Conservation (phyloP, 257 asterid species). For the Scutellaria barbata region DNA sequence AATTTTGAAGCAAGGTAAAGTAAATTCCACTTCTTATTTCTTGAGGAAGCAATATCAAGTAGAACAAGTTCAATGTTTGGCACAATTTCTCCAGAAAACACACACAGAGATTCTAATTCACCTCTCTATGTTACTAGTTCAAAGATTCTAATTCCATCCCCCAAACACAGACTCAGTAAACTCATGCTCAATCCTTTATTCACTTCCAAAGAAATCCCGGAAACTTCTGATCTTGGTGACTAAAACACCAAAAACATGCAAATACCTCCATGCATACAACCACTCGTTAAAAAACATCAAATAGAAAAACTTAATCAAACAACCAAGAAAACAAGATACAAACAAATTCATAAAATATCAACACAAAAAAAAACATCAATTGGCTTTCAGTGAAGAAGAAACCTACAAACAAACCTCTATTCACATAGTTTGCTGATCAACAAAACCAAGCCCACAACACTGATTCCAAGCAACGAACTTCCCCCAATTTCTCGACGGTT, state of each 20-base stretch:
- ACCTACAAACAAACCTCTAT: conserved; percentile 21
- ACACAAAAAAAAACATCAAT: background rate
- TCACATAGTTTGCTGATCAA: conserved; percentile 33
- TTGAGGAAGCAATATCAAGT: no score
- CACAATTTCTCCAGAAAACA: background rate
- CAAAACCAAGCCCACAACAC: conserved; percentile 32
- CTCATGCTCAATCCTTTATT: conserved; percentile 7
- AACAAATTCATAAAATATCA: background rate
- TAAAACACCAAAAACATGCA: conserved; percentile 21
- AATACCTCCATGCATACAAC: background rate
- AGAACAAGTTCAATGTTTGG: background rate
- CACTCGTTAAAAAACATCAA: background rate
- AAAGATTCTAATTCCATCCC: background rate
- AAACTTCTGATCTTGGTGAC: background rate
- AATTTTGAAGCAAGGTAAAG: no score
- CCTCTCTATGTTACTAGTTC: conserved; percentile 3
- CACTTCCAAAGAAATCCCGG: background rate
- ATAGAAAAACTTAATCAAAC: background rate
- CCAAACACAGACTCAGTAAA: background rate
- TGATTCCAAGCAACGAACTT: conserved; percentile 23
- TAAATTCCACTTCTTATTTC: no score
- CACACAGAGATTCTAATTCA: background rate
- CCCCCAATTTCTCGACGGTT: background rate
- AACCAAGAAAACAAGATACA: conserved; percentile 10
- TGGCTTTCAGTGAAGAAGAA: conserved; percentile 16